Base-by-base conservation (phyloP, 768 basidiomycete species). In the Suillus luteus region DNA sequence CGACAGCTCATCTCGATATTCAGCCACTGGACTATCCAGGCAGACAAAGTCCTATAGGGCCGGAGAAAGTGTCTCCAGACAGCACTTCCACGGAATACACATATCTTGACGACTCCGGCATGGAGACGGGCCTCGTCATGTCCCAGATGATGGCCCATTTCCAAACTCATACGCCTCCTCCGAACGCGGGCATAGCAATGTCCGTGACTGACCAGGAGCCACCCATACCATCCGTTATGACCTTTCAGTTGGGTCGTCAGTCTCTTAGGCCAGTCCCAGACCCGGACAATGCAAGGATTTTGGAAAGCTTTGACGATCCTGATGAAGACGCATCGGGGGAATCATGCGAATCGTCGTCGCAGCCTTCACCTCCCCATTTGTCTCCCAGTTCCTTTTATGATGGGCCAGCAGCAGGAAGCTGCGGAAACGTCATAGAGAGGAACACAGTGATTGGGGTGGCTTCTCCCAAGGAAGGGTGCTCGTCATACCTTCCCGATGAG, bases 101-200 rank as follows among this genome's bases (percentile, higher is more conserved):
- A 48, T 76, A 70, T 15, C 65, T 63, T 57, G 74, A 69, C 59
- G 75, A 70, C 49, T 74, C 76, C 7, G 76, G 73, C 44, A 60
- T 40, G 43, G 72, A 73, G 31, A 75, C 74, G 33, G 58, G 14
- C 49, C 67, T 48, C 54, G 55, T 58, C 33, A 76, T 77, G 71
- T 75, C 65, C 1, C 76, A 73, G 58, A 71, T 77, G 74, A 67
- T 73, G 67, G 71, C 68, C 51, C 68, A 69, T 58, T 77, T 77
- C 22, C 74, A 76, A 59, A 46, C 75, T 27, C 72, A 61, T 31
- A 60, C 70, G 10, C 64, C 67, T 41, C 40, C 57, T 11, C 24
- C 27, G 17, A 43, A 38, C 27, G 17, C 3, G 24, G 38, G 27
- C 15, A 27, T 27, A 10, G 3, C 55, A 11, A 40, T 27, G 40